phyloP scores from a whole-genome alignment of 495 filamentous ascomycete species.

The Neurospora africana region DNA sequence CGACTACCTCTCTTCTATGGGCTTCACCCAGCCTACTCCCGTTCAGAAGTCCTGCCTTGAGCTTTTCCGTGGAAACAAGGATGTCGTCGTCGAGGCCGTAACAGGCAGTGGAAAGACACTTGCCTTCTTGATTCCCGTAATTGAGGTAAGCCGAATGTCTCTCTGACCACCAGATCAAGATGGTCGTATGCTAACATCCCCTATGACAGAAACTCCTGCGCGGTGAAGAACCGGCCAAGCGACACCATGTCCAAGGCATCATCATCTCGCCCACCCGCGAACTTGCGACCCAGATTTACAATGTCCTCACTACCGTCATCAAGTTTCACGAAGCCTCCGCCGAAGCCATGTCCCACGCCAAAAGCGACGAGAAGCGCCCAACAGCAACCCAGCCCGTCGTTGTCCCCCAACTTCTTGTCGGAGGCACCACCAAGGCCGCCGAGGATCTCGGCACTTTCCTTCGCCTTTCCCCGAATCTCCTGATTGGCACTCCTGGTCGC shows the following conservation, averaged over 20 bases:
- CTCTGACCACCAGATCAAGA: too few relatives aligned
- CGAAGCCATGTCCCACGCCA: conserved; percentile 39
- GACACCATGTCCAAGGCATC: conserved; percentile 80
- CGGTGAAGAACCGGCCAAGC: conserved; percentile 60
- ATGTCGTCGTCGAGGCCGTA: conserved; percentile 95
- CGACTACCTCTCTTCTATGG: conserved; percentile 73
- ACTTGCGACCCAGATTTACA: conserved; percentile 80
- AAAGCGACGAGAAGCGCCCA: conserved; percentile 41
- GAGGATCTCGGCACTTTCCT: conserved; percentile 80
- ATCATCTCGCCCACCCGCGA: conserved; percentile 90
- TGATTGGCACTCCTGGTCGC: conserved; percentile 82
- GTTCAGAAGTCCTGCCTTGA: conserved; percentile 92
- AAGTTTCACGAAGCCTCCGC: conserved; percentile 75
- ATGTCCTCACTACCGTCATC: conserved; percentile 66
- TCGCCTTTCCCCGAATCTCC: conserved; percentile 66
- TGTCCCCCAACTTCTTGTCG: conserved; percentile 80
- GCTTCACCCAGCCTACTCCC: conserved; percentile 81
- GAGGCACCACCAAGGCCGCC: conserved; percentile 65
- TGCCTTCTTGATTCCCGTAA: conserved; percentile 77
- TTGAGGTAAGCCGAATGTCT: conserved; percentile 40
- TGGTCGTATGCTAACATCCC: not conserved
- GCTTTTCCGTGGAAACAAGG: conserved; percentile 85
- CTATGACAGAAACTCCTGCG: conserved; percentile 51
- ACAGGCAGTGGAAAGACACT: conserved; percentile 94
- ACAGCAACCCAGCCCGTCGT: conserved; percentile 46